A percentile compares a stretch with the other conserved stretches of the same genome.
phyloP scores from a whole-genome alignment of 2,329 filamentous ascomycete genomes.

The Exophiala oligosperma region DNA sequence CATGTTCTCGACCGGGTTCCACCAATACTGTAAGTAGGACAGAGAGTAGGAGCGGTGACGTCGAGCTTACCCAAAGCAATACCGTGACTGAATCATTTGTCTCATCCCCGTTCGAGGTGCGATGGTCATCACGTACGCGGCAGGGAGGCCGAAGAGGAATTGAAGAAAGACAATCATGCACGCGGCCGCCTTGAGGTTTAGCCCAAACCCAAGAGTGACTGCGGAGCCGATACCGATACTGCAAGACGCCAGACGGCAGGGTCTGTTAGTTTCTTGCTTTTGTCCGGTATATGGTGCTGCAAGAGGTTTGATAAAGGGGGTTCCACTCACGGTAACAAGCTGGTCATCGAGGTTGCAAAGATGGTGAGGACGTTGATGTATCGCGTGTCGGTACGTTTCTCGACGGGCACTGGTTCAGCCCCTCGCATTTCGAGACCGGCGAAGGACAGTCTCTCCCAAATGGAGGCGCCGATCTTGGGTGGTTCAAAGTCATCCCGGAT shows the following conservation, averaged over 20 bases:
- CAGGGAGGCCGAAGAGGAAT: neutral
- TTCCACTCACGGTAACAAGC: conserved; percentile 1
- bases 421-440: conserved; percentile 68
- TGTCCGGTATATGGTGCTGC: no score
- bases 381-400: conserved; percentile 65
- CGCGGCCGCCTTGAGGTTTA: neutral
- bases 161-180: conserved; percentile 2
- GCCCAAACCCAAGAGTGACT: neutral
- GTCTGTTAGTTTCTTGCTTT: no score
- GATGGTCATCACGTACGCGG: neutral
- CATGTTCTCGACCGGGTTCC: neutral
- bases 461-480: no score
- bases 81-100: conserved; percentile 5
- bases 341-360: conserved; percentile 55
- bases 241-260: neutral
- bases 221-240: conserved; percentile 4
- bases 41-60: no score
- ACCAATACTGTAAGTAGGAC: no score
- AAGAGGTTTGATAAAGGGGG: neutral
- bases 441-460: neutral
- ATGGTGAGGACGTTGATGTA: conserved; percentile 65
- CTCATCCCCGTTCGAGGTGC: conserved; percentile 4
- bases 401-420: conserved; percentile 70
- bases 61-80: conserved; percentile 5
- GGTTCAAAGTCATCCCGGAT: no score